Base-by-base conservation (phyloP, 208 protist species). In the Vickermania ingenoplastis region DNA sequence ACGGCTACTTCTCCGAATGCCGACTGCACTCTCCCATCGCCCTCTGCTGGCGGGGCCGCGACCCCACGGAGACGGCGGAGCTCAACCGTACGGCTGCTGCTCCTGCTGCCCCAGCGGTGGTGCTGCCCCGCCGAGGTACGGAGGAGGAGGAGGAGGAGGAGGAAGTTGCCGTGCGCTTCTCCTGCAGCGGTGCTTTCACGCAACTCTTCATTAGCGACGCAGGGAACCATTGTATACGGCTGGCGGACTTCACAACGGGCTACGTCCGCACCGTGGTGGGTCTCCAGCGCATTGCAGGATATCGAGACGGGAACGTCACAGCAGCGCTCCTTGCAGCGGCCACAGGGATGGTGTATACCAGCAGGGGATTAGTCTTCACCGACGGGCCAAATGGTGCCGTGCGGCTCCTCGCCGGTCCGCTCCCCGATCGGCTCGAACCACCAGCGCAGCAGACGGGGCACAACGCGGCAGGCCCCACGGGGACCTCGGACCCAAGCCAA, bases 131-230 rank as follows among this genome's bases (percentile, higher is more conserved):
- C 7, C 7, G 17, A 45, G 36, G 17, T 17, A 17, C 36, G 11
- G 36, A 7, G 11, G 36, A 7, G 17, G 36, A 7, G 7, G 11
- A n/a, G 11, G 36, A 45, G 36, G 36, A 7, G 36, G 36, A 17
- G 17, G 36, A 45, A 45, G 11, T 17, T 17, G 36, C 17, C 17
- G 36, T 45, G 36, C 50, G 28, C 23, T 53, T 31, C 4, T 45
- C 36, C 45, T 7, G 31, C 14, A 14, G 36, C 29, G 57, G 7
- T 29, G 41, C 54, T 28, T 57, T 24, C 11, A 14, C 28, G 50
- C 21, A 49, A 14, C 73, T 91, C 48, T 91, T 91, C 71, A 81
- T 91, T 54, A 91, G 81, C 67, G 84, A 91, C 65, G 69, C 53
- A 1, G 81, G 84, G 49, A 91, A 91, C 59, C 78, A 78, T 53